These are phyloP conservation scores for Sisymbrium irio DNA, from an alignment of 345 rosid genomes.

Conservation along the genomic window DNA sequence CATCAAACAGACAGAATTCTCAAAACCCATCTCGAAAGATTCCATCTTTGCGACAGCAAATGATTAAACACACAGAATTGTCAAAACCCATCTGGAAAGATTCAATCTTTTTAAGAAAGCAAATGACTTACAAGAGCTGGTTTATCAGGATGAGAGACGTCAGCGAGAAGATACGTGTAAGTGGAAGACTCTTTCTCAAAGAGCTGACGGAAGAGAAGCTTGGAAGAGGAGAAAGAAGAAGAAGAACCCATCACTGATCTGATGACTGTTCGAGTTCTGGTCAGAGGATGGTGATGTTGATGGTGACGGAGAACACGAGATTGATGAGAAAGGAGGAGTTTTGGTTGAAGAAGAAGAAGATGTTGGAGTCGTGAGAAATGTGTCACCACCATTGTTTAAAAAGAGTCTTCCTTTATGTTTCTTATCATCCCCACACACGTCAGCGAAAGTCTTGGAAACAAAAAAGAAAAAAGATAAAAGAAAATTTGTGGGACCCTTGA, in stretches of 20 bases:
- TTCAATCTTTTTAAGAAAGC: background rate
- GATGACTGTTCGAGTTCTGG: background rate
- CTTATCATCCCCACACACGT: background rate
- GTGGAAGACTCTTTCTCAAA: conserved; percentile 93
- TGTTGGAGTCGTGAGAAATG: conserved; percentile 8
- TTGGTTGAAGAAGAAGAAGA: conserved; percentile 12
- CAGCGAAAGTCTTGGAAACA: background rate
- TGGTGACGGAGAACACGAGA: background rate
- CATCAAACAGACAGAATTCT: background rate
- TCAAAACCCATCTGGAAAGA: conserved; percentile 6
- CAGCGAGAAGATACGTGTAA: conserved; percentile 90
- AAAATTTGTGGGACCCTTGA: background rate
- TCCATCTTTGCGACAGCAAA: background rate
- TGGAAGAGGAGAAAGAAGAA: conserved; percentile 39
- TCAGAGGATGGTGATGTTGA: background rate
- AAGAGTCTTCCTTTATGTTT: background rate
- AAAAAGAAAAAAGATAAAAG: background rate
- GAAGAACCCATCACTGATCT: conserved; percentile 39
- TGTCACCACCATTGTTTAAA: conserved; percentile 4
- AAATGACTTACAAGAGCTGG: conserved; percentile 70
- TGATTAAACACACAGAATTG: background rate
- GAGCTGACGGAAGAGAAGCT: conserved; percentile 81
- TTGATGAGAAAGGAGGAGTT: background rate
- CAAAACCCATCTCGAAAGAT: conserved; percentile 10
- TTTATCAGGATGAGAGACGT: conserved; percentile 68